Evolutionary conservation across 805 yeast species (phyloP).

Genomic region (Isabelozyma pseudorhagii): DNA sequence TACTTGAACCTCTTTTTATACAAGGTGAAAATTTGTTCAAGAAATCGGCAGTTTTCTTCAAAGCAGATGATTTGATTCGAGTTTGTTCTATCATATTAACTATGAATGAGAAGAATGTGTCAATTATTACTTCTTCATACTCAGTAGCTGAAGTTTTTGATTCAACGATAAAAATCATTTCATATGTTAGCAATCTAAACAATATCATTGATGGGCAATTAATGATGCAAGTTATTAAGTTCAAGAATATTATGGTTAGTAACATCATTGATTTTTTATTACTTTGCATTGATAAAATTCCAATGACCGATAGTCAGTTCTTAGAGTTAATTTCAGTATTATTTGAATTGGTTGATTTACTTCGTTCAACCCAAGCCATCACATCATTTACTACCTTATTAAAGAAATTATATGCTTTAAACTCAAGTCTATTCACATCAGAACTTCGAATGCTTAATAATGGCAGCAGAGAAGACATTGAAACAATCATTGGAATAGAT

Average conservation of each 20-base stretch:
- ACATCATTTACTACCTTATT: conserved; percentile 21
- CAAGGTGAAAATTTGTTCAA: conserved; percentile 21
- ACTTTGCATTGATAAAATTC: conserved; percentile 24
- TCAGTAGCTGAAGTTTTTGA: conserved; percentile 26
- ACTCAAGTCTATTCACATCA: conserved; percentile 21
- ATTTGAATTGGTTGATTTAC: conserved; percentile 29
- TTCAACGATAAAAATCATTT: conserved; percentile 23
- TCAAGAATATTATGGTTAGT: conserved; percentile 23
- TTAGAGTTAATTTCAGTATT: conserved; percentile 20
- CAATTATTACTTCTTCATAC: conserved; percentile 18
- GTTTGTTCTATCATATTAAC: conserved; percentile 21
- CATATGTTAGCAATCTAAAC: conserved; percentile 27
- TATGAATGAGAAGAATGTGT: conserved; percentile 15
- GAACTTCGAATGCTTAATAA: conserved; percentile 20
- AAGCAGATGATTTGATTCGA: conserved; percentile 34
- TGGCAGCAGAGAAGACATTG: conserved; percentile 29
- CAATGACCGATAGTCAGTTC: conserved; percentile 32
- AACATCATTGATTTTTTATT: conserved; percentile 25
- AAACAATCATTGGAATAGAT: conserved; percentile 30
- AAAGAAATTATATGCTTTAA: conserved; percentile 24
- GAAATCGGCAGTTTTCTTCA: conserved; percentile 22
- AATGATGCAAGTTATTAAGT: conserved; percentile 35
- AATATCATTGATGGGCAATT: conserved; percentile 27
- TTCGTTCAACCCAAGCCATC: conserved; percentile 27
- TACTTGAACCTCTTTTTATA: conserved; percentile 29